phyloP scores from a whole-genome alignment of 306 rosid species.

The Carpinus fangiana region DNA sequence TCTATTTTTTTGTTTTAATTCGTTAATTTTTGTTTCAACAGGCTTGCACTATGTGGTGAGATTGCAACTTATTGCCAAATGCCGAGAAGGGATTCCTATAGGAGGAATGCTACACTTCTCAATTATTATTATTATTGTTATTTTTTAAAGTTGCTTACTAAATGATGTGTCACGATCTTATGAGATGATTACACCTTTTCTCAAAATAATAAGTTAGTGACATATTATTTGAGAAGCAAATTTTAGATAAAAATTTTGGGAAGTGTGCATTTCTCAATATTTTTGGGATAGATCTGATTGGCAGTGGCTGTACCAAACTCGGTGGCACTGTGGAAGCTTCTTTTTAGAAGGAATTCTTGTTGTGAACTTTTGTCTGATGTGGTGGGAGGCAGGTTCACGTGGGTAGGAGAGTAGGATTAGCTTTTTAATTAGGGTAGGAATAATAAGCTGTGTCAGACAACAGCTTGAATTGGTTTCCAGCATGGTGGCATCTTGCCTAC shows the following conservation, averaged over 20 bases:
- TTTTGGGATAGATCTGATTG: constrained; percentile 24
- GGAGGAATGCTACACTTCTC: neutral
- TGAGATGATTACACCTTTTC: too few species aligned
- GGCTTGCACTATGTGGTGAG: constrained; percentile 31
- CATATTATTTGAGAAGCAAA: too few species aligned
- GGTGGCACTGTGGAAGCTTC: constrained; percentile 35
- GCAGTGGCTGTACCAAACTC: constrained; percentile 28
- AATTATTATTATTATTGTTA: too few species aligned
- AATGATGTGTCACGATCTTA: too few species aligned
- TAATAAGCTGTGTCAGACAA: constrained; percentile 22
- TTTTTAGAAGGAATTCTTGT: constrained; percentile 20
- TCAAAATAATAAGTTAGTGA: too few species aligned
- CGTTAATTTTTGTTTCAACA: constrained; percentile 35
- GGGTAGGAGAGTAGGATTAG: constrained; percentile 2
- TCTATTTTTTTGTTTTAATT: constrained; percentile 19
- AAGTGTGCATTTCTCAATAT: neutral
- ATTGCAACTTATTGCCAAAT: constrained; percentile 34
- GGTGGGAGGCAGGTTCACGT: constrained; percentile 28
- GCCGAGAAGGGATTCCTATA: constrained; percentile 28
- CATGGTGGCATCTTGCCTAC: constrained; percentile 30
- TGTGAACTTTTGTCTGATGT: constrained; percentile 22
- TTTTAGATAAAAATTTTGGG: too few species aligned
- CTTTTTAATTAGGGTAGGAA: constrained; percentile 11
- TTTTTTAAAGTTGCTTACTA: too few species aligned
- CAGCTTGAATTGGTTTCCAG: constrained; percentile 12